Evolutionary conservation across 208 protist species (phyloP).

Genomic region (Lotmaria passim): DNA sequence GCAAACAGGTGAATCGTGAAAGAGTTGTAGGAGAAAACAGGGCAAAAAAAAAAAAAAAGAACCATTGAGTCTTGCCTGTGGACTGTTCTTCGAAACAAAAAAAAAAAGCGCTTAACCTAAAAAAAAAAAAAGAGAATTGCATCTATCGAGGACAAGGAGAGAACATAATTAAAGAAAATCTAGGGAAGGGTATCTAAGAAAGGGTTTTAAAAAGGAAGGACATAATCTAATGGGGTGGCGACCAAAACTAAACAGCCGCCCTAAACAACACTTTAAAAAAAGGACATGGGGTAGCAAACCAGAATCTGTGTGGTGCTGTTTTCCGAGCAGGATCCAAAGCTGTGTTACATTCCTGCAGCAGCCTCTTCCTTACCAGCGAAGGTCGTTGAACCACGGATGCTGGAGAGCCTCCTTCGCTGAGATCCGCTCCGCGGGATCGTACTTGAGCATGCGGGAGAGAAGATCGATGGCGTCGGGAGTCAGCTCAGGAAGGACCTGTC

Average conservation of each 20-base stretch:
- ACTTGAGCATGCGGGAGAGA: constrained; percentile 90
- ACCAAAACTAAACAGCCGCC: no score
- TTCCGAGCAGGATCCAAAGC: no score
- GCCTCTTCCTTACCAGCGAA: constrained; percentile 67
- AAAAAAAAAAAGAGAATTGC: constrained; percentile 19
- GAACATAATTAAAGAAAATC: no score
- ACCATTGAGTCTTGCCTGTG: neutral
- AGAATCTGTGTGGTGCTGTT: no score
- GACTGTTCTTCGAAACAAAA: neutral
- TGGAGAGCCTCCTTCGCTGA: constrained; percentile 90
- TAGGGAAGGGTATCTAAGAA: constrained; percentile 5
- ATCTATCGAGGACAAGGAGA: neutral
- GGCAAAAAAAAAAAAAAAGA: constrained; percentile 27
- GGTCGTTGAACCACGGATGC: constrained; percentile 91
- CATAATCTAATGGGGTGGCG: neutral
- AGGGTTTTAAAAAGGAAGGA: neutral
- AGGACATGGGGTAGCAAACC: no score
- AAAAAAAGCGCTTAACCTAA: constrained; percentile 3
- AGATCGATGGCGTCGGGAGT: constrained; percentile 87
- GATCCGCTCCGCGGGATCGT: constrained; percentile 88
- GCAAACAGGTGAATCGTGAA: constrained; percentile 2
- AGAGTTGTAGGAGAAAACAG: constrained; percentile 11
- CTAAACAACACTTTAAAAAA: no score
- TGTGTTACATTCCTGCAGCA: no score
- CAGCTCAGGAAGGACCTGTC: constrained; percentile 71